Evolutionary conservation across 2,329 filamentous ascomycete species (phyloP).

Genomic region (Aspergillus calidoustus): DNA sequence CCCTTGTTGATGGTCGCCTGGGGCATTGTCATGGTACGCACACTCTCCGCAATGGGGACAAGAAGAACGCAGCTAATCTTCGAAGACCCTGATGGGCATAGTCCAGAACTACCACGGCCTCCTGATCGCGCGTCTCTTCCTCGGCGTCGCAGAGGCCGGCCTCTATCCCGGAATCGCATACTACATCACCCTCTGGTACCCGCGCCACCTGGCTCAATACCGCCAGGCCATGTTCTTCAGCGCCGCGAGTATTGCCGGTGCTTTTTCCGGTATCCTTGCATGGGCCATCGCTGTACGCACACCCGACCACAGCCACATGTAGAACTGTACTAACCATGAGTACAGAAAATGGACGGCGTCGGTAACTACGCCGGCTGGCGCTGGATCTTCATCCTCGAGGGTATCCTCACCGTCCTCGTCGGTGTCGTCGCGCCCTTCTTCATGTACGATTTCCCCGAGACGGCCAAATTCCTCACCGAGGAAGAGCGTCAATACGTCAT

Average conservation of each 20-base stretch:
- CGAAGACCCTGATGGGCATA: slow-evolving; percentile 53
- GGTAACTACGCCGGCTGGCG: slow-evolving; percentile 53
- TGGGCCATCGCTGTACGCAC: slow-evolving; percentile 52
- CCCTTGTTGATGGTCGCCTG: slow-evolving; percentile 43
- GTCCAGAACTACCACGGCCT: slow-evolving; percentile 53
- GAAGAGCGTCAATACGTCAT: slow-evolving; percentile 46
- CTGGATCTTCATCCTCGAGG: slow-evolving; percentile 58
- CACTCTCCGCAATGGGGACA: background rate
- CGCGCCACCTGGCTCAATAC: slow-evolving; percentile 47
- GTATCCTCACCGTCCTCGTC: slow-evolving; percentile 50
- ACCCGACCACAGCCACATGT: slow-evolving; percentile 4
- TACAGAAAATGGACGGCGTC: slow-evolving; percentile 54
- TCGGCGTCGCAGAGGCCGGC: slow-evolving; percentile 48
- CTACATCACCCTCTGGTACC: slow-evolving; percentile 54
- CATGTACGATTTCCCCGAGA: slow-evolving; percentile 53
- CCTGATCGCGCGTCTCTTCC: slow-evolving; percentile 53
- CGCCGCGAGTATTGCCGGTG: slow-evolving; percentile 55
- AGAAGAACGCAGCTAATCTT: background rate
- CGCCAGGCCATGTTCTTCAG: slow-evolving; percentile 54
- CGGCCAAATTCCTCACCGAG: slow-evolving; percentile 47
- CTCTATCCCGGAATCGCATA: slow-evolving; percentile 50
- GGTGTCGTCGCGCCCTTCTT: slow-evolving; percentile 49
- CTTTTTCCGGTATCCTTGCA: slow-evolving; percentile 57
- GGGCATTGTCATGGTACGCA: slow-evolving; percentile 50
- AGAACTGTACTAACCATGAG: background rate